Evolutionary conservation across 2,329 filamentous ascomycete species (phyloP).

Genomic region (Hawksworthiomyces lignivorus): DNA sequence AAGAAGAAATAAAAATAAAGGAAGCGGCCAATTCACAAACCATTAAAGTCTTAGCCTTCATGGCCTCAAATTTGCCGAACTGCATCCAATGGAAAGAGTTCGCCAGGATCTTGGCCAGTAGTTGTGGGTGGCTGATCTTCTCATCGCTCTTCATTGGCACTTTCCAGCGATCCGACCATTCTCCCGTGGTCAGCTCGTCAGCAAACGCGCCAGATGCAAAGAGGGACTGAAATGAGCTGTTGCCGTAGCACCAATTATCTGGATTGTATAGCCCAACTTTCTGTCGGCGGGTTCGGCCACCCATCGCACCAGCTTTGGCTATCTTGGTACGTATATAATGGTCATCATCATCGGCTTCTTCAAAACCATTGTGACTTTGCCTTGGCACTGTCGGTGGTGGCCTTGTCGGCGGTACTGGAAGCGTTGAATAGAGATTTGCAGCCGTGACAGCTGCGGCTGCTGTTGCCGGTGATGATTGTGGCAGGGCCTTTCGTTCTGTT

Average conservation of each 20-base stretch:
- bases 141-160: conserved; percentile 57
- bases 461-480: conserved; percentile 12
- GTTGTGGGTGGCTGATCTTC: conserved; percentile 43
- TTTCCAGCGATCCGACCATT: conserved; percentile 58
- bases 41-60: conserved; percentile 50
- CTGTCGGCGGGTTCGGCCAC: conserved; percentile 37
- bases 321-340: conserved; percentile 33
- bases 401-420: conserved; percentile 52
- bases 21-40: no score
- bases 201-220: conserved; percentile 65
- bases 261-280: conserved; percentile 71
- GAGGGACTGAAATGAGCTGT: conserved; percentile 78
- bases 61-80: conserved; percentile 38
- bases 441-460: conserved; percentile 23
- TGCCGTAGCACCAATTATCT: conserved; percentile 82
- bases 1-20: no score
- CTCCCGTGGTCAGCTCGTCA: conserved; percentile 50
- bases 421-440: conserved; percentile 37
- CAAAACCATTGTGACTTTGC: conserved; percentile 73
- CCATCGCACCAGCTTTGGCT: conserved; percentile 27
- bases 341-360: conserved; percentile 28
- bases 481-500: not conserved
- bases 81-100: conserved; percentile 52
- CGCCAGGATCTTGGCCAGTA: conserved; percentile 52
- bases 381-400: conserved; percentile 61